These are phyloP conservation scores for Mycena vitilis DNA, from an alignment of 768 basidiomycete species.

Conservation along the genomic window DNA sequence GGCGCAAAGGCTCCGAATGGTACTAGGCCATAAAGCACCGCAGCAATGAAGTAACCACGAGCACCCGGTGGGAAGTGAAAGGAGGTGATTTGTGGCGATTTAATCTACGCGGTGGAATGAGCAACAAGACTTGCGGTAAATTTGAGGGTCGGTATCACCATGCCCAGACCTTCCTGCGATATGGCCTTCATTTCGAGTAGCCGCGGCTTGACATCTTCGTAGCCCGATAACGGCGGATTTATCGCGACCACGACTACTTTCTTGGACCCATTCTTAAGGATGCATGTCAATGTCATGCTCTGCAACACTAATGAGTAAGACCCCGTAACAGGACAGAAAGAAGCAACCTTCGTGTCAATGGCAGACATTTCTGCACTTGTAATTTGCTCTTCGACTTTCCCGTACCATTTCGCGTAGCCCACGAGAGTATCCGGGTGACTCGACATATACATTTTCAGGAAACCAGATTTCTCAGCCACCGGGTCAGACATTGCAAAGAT, in stretches of 20 bases:
- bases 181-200: slow-evolving; percentile 83
- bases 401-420: slow-evolving; percentile 84
- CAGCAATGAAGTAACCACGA: slow-evolving; percentile 34
- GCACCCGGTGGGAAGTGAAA: slow-evolving; percentile 59
- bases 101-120: slow-evolving; percentile 54
- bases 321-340: neutral
- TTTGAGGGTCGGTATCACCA: slow-evolving; percentile 58
- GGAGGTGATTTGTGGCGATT: slow-evolving; percentile 68
- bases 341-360: slow-evolving; percentile 69
- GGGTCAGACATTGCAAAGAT: slow-evolving; percentile 56
- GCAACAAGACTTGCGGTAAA: neutral
- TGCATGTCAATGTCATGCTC: slow-evolving; percentile 80
- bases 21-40: slow-evolving; percentile 43
- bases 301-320: slow-evolving; percentile 38
- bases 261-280: slow-evolving; percentile 58
- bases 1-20: slow-evolving; percentile 45
- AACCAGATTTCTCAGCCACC: slow-evolving; percentile 79
- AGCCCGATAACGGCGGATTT: slow-evolving; percentile 74
- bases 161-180: slow-evolving; percentile 83
- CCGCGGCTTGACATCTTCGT: slow-evolving; percentile 3
- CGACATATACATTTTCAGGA: slow-evolving; percentile 88
- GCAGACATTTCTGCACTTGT: slow-evolving; percentile 74
- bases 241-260: slow-evolving; percentile 68
- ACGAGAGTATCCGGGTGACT: slow-evolving; percentile 87
- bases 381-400: slow-evolving; percentile 67